A percentile compares a stretch with the other conserved stretches of the same genome.
These are phyloP conservation scores for Ophiostoma novo-ulmi DNA, from an alignment of 2,329 filamentous ascomycete genomes.

Conservation along the genomic window DNA sequence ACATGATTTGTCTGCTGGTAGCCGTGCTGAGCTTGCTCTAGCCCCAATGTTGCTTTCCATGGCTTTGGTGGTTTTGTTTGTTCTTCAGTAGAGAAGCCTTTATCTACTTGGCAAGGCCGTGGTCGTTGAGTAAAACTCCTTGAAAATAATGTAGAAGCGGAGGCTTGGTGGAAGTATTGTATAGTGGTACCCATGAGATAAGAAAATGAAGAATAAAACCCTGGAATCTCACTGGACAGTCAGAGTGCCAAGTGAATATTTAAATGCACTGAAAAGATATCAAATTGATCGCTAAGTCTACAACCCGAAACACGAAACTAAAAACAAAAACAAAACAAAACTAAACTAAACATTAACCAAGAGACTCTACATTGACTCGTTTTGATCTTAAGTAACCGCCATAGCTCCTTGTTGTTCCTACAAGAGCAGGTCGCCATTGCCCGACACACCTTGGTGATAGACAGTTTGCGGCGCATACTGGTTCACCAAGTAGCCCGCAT, in stretches of 20 bases:
- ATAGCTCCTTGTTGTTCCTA: conserved; percentile 9
- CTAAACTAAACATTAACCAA: neutral
- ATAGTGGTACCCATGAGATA: neutral
- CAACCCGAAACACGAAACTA: neutral
- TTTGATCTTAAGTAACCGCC: too few relatives aligned
- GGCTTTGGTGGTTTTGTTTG: neutral
- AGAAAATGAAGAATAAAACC: neutral
- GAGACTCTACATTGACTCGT: neutral
- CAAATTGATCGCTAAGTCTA: conserved; percentile 4
- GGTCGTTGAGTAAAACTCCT: neutral
- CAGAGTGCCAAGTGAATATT: neutral
- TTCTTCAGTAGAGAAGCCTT: neutral
- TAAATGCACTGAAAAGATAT: neutral
- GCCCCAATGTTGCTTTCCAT: neutral
- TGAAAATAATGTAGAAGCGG: neutral
- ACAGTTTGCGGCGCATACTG: conserved; percentile 74
- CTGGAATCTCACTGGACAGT: neutral
- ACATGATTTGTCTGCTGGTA: neutral
- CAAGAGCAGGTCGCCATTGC: conserved; percentile 67
- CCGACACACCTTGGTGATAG: conserved; percentile 60
- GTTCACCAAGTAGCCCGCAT: conserved; percentile 66
- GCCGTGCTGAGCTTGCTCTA: neutral
- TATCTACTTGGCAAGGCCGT: neutral
- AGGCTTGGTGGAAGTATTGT: neutral
- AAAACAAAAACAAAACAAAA: neutral